Evolutionary conservation across 768 basidiomycete species (phyloP), one percentile per base, ranked within the genome.

Genomic region (Filobasidium wieringae): DNA sequence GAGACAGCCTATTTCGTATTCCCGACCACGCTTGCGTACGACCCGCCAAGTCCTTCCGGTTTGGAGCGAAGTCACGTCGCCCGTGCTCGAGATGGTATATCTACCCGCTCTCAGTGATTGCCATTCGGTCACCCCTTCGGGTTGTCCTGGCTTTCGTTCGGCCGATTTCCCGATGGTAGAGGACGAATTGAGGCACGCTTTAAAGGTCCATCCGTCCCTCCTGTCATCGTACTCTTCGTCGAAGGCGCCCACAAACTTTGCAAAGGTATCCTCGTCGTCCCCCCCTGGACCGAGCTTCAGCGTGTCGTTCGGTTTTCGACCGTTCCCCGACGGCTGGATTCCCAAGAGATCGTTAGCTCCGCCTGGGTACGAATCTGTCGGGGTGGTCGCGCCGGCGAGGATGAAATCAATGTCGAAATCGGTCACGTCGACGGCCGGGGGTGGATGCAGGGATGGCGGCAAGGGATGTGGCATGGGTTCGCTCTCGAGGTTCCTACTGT

Each of bases 351-450:
- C 36, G 15, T 4, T 12, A 40, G 31, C 27, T 26, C 61, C 63
- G 12, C 62, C 27, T 11, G 58, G 61, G 14, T 60, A 51, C 32
- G 64, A 63, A 11, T 19, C 49, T 52, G 56, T 32, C 47, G 59
- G 27, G 65, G 59, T 12, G 64, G 60, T 37, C 66, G 68, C 68
- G 1, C 71, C 74, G 31, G 71, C 67, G 12, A 76, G 68, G 61
- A 76, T 76, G 59, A 74, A 76, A 45, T 73, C 73, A 39, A 76
- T 69, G 62, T 76, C 75, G 57, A 76, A 74, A 41, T 73, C 74
- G n/a, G 72, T 60, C 7, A 73, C 54, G 52, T 70, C 70, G 52
- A 73, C 69, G 6, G 72, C 68, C 36, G 66, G 64, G 27, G 72
- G 72, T 26, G 70, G 70, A 51, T 73, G 72, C 0, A 73, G 59